Conservation (phyloP, 2,329 filamentous ascomycete species). For the Fusarium longipes region DNA sequence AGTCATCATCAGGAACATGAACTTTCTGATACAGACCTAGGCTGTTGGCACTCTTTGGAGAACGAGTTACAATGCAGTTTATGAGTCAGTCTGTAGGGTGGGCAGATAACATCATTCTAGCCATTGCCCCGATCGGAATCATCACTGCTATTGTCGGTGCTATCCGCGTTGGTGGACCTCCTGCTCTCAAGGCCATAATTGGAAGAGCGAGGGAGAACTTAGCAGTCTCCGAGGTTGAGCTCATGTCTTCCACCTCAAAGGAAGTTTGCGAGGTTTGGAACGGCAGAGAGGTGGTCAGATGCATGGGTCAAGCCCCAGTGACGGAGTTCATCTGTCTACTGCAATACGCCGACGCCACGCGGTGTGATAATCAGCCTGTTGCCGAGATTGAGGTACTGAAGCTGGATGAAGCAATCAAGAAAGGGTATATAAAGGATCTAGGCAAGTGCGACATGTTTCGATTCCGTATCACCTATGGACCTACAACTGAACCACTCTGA, state of each 20-base stretch:
- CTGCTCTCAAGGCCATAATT: constrained; percentile 57
- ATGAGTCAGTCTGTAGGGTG: constrained; percentile 56
- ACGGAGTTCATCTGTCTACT: neutral
- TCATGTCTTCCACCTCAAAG: constrained; percentile 58
- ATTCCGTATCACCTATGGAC: too few species aligned
- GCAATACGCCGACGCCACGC: neutral
- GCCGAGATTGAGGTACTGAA: neutral
- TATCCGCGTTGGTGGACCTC: constrained; percentile 58
- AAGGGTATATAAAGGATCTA: neutral
- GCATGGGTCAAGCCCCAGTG: neutral
- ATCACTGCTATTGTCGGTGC: constrained; percentile 57
- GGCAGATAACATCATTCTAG: constrained; percentile 59
- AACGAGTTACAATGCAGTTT: constrained; percentile 60
- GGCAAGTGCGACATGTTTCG: neutral
- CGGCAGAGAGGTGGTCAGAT: constrained; percentile 51
- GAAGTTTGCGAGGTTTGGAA: constrained; percentile 60
- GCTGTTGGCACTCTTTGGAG: constrained; percentile 53
- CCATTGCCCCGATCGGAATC: constrained; percentile 59
- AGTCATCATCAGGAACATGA: fast-evolving
- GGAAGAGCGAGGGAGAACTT: constrained; percentile 58
- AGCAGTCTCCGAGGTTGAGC: constrained; percentile 54
- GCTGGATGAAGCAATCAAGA: neutral
- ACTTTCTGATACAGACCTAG: neutral
- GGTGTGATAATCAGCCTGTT: fast-evolving
- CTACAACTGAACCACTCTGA: too few species aligned